Conservation (phyloP, 768 basidiomycete genomes). For the Collybiopsis luxurians region DNA sequence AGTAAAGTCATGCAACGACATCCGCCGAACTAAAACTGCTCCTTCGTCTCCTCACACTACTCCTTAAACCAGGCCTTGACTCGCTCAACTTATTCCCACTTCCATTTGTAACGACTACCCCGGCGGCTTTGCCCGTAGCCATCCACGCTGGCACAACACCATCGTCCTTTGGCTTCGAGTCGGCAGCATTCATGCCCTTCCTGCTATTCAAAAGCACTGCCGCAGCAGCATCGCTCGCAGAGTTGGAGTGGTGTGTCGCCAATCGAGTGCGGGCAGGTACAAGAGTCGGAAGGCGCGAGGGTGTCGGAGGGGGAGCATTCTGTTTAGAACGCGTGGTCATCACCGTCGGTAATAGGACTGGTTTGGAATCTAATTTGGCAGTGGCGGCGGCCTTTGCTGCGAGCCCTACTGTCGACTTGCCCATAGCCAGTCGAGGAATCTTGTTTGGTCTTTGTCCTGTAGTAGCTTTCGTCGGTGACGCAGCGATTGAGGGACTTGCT, state of each 20-base stretch:
- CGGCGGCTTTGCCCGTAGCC: slow-evolving; percentile 67
- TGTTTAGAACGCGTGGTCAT: slow-evolving; percentile 21
- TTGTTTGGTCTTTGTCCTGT: slow-evolving; percentile 58
- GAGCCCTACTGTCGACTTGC: slow-evolving; percentile 38
- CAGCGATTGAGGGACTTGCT: slow-evolving; percentile 16
- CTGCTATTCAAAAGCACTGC: slow-evolving; percentile 34
- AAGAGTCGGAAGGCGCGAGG: slow-evolving; percentile 77
- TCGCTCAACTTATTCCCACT: background rate
- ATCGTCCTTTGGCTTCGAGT: slow-evolving; percentile 74
- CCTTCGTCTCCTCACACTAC: slow-evolving; percentile 70
- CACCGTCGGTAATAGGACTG: slow-evolving; percentile 26
- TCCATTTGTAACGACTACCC: slow-evolving; percentile 16
- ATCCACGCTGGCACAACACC: slow-evolving; percentile 68
- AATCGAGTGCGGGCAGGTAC: slow-evolving; percentile 51
- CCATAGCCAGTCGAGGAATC: slow-evolving; percentile 62
- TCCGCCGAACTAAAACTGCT: slow-evolving; percentile 90
- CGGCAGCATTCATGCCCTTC: slow-evolving; percentile 26
- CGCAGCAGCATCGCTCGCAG: slow-evolving; percentile 49
- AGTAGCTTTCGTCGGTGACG: slow-evolving; percentile 41
- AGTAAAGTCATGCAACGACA: slow-evolving; percentile 57
- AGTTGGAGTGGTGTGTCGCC: slow-evolving; percentile 37
- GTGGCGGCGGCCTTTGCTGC: slow-evolving; percentile 38
- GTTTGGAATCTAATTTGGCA: slow-evolving; percentile 27
- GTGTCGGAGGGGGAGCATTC: slow-evolving; percentile 57
- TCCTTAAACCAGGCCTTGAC: slow-evolving; percentile 58